These are phyloP conservation scores for Alloteropsis angusta DNA, from an alignment of 202 grass and related monocot species.

Conservation along the genomic window DNA sequence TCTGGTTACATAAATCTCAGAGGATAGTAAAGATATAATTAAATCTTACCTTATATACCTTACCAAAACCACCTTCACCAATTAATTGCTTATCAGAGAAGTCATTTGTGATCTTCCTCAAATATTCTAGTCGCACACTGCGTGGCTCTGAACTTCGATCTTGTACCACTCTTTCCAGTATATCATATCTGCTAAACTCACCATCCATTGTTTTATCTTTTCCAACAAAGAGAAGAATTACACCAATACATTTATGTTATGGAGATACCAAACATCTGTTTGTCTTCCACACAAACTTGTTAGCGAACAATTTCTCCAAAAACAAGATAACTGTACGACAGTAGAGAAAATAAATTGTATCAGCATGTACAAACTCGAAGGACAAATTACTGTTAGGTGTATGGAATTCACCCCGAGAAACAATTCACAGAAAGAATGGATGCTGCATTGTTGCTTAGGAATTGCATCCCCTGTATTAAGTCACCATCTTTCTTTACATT, in stretches of 20 bases:
- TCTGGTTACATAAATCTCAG: neutral
- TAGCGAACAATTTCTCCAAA: neutral
- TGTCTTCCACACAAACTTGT: neutral
- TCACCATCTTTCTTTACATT: no score
- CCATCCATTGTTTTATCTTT: neutral
- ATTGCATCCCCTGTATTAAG: no score
- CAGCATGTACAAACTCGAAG: no score
- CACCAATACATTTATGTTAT: no score
- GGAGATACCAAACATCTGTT: no score
- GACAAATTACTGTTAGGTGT: no score
- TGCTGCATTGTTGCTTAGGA: no score
- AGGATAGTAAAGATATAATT: neutral
- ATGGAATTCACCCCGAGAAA: no score
- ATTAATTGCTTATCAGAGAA: neutral
- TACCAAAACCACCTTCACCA: neutral
- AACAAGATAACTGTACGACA: neutral
- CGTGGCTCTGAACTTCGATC: neutral
- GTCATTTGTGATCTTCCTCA: neutral
- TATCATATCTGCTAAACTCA: neutral
- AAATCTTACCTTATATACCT: constrained; percentile 4
- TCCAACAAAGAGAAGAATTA: no score
- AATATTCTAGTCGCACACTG: neutral
- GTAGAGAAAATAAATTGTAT: neutral
- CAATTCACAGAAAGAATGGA: no score
- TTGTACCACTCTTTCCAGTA: neutral